Base-by-base conservation (phyloP, 2,329 filamentous ascomycete species). In the Apiospora hydei region DNA sequence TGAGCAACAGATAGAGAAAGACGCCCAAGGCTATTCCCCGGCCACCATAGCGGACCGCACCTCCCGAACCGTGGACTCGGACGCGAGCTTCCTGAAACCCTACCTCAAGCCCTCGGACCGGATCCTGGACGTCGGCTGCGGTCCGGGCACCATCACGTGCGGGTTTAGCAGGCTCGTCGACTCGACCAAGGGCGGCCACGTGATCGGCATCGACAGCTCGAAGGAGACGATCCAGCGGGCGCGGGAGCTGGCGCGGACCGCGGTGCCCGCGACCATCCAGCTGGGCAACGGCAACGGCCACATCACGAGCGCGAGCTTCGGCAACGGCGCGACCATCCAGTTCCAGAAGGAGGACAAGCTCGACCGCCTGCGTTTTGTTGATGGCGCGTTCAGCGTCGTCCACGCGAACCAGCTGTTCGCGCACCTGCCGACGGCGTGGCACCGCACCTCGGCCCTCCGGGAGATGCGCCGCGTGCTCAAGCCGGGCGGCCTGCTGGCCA, bases 81-180 rank as follows among this genome's bases (percentile, higher is more conserved):
- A 83, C 71, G 85, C 85, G 4, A 77, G 78, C n/a, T 83, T 85
- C 75, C 78, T 87, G 0, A 71, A 87, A 0, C 83, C 84, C 0
- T 77, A 83, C 70, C 79, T 88, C 51, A 79, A 81, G 51, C 76
- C 79, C 0, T 76, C 77, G 8, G 80, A 83, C 78, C 76, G 73
- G 26, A 80, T 87, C 66, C 83, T 87, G 70, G 85, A 87, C 73
- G 79, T 86, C 44, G 85, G 85, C 70, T 86, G 85, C 76, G 86
- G 86, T 0, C 84, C 86, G 0, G 86, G 85, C 2, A 86, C 84
- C 43, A 87, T 88, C 75, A 85, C 85, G 4, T 38, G 78, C 80
- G 0, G 84, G 82, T 10, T 77, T 88, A 53, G 82, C 82, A 61
- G 79, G 46, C 80, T 82, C 72, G 83, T 83, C 49, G 49, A 51